These are phyloP conservation scores for Vigna mungo DNA, from an alignment of 306 rosid genomes.

Conservation along the genomic window DNA sequence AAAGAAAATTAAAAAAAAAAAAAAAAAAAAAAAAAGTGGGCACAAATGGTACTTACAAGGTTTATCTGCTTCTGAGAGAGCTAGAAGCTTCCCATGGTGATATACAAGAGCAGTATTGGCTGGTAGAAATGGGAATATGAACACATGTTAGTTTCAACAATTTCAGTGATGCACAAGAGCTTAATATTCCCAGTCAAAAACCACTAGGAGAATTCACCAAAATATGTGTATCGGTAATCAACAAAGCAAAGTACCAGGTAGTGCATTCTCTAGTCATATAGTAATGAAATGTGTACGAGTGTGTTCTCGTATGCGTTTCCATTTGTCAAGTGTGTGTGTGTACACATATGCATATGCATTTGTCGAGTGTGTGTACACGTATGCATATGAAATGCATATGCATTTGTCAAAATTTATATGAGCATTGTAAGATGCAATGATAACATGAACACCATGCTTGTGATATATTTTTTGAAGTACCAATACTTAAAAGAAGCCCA, in stretches of 20 bases:
- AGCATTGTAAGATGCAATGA: neutral
- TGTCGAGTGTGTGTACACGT: too few species aligned
- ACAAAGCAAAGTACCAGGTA: neutral
- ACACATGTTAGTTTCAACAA: constrained; percentile 41
- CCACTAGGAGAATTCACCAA: neutral
- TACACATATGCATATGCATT: too few species aligned
- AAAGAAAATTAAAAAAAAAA: neutral
- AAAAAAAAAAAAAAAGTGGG: neutral
- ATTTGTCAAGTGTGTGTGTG: too few species aligned
- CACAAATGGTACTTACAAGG: constrained; percentile 71
- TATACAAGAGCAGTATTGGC: constrained; percentile 91
- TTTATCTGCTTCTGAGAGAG: constrained; percentile 93
- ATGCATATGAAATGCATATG: too few species aligned
- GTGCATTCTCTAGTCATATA: constrained; percentile 20
- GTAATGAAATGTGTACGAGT: neutral
- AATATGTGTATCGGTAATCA: neutral
- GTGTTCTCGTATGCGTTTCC: too few species aligned
- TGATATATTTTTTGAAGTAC: neutral
- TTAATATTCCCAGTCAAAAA: constrained; percentile 20
- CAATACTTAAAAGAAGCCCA: neutral
- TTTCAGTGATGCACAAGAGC: constrained; percentile 22
- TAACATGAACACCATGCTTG: neutral
- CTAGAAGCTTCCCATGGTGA: constrained; percentile 92
- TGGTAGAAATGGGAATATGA: constrained; percentile 45
- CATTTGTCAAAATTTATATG: too few species aligned